Conservation (phyloP, 805 yeast genomes). For the Debaryomyces prosopidis region DNA sequence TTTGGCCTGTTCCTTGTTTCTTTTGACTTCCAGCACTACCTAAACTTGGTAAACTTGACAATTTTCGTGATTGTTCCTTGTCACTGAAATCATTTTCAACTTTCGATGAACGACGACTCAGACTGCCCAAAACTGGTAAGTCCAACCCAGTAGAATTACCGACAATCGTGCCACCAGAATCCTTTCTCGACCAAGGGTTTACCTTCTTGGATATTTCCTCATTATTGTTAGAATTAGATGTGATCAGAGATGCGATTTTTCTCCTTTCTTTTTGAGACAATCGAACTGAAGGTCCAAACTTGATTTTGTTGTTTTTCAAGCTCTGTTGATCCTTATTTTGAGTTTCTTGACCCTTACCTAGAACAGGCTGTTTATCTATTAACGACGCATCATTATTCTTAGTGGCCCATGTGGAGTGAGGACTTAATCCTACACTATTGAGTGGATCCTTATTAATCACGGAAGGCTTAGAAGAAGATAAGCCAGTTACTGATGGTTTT, state of each 20-base stretch:
- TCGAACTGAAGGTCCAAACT: conserved; percentile 39
- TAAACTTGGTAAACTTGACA: neutral
- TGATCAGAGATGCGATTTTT: conserved; percentile 25
- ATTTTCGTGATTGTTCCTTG: neutral
- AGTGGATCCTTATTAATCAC: neutral
- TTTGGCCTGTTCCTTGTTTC: neutral
- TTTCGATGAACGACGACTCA: no score
- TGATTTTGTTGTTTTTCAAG: conserved; percentile 20
- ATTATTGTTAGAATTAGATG: neutral
- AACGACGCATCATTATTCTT: conserved; percentile 12
- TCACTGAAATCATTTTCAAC: no score
- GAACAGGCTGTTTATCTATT: conserved; percentile 14
- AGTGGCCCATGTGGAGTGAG: conserved; percentile 29
- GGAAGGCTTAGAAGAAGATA: neutral
- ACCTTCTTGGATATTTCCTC: conserved; percentile 1
- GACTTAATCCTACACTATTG: conserved; percentile 17
- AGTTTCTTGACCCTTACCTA: conserved; percentile 4
- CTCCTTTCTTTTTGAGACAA: conserved; percentile 64
- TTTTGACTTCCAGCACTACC: neutral
- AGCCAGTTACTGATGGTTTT: conserved; percentile 1
- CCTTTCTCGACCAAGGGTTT: conserved; percentile 11
- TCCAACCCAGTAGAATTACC: conserved; percentile 4
- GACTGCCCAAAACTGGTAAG: conserved; percentile 22
- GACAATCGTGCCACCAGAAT: neutral
- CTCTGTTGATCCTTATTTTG: conserved; percentile 1